Evolutionary conservation across 2,329 filamentous ascomycete genomes (phyloP), one percentile per base, ranked within the genome.

Genomic region (Phaeophleospora eucalypticola): DNA sequence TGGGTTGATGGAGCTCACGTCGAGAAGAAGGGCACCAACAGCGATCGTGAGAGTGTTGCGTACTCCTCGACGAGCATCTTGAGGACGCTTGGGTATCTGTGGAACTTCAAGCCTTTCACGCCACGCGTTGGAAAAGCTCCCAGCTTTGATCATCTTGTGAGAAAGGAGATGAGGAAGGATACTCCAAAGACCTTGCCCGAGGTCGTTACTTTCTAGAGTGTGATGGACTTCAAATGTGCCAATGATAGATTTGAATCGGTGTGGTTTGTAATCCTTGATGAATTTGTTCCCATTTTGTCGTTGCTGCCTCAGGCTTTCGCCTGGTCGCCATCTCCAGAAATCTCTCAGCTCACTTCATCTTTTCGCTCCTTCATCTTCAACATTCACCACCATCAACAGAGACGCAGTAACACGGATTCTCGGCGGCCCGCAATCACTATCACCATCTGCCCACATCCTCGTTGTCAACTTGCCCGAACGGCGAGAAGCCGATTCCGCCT

Each of bases 1-100:
- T 69, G 46, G 46, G 45, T 52, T 17, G n/a, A 41, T 35, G 17
- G 39, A 12, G 41, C 40, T 0, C 36, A 36, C 18, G 46, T 45
- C 16, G 41, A 45, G 36, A 41, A 48, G 19, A 40, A 36, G 10
- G 46, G 46, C n/a, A 44, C 41, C 15, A 45, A 41, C 36, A 40
- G 41, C 16, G 41, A 45, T 24, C 36, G 42, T 1, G 24, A 43
- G 10, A 45, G 14, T 4, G 38, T 37, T 9, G 41, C 46, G 7
- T 49, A 45, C 21, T 36, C 42, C 33, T 41, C 46, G 4, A 42
- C 33, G 27, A 41, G 41, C 9, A 45, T 49, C 24, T 18, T 49
- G 21, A 40, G 46, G 14, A 49, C 37, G 15, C 37, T 41, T 4
- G 37, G 46, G 12, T 49, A 45, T 18, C 37, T 45, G 8, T 45